These are phyloP conservation scores for Asterella californica DNA, from an alignment of 225 moss, liverwort and hornwort species.

Conservation along the genomic window DNA sequence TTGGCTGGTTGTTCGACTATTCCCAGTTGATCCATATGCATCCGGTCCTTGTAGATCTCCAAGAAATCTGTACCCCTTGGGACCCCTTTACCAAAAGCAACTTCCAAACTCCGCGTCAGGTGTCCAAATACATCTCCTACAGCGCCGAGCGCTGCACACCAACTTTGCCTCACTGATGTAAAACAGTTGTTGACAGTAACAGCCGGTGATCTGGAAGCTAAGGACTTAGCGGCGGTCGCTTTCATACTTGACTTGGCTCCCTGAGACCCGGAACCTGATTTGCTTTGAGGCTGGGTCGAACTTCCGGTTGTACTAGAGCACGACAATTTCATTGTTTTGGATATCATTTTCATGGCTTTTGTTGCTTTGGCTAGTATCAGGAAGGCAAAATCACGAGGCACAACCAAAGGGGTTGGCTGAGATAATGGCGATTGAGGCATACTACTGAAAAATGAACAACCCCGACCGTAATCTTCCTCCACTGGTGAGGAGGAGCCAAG, in stretches of 20 bases:
- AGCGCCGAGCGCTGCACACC: conserved; percentile 21
- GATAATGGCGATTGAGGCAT: not conserved
- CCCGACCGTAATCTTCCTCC: not conserved
- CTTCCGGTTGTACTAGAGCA: conserved; percentile 6
- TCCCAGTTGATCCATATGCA: conserved; percentile 10
- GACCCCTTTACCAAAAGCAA: conserved; percentile 14
- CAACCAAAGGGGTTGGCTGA: not conserved
- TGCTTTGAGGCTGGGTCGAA: not conserved
- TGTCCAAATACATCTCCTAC: conserved; percentile 24
- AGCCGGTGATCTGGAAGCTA: conserved; percentile 14
- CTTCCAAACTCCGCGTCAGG: conserved; percentile 19
- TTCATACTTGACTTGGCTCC: conserved; percentile 1
- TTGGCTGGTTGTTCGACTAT: not conserved
- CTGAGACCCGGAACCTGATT: conserved; percentile 10
- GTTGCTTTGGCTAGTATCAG: conserved; percentile 10
- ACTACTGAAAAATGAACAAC: not conserved
- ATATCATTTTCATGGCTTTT: conserved; percentile 12
- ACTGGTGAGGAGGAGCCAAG: not conserved
- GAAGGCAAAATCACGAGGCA: conserved; percentile 5
- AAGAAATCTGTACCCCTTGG: conserved; percentile 13
- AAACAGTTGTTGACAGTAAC: conserved; percentile 5
- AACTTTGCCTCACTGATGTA: conserved; percentile 22
- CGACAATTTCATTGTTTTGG: conserved; percentile 12
- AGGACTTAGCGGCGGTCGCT: not conserved
- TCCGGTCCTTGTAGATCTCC: conserved; percentile 12